These are phyloP conservation scores for Verticillium klebahnii DNA, from an alignment of 2,329 filamentous ascomycete species.

Conservation along the genomic window DNA sequence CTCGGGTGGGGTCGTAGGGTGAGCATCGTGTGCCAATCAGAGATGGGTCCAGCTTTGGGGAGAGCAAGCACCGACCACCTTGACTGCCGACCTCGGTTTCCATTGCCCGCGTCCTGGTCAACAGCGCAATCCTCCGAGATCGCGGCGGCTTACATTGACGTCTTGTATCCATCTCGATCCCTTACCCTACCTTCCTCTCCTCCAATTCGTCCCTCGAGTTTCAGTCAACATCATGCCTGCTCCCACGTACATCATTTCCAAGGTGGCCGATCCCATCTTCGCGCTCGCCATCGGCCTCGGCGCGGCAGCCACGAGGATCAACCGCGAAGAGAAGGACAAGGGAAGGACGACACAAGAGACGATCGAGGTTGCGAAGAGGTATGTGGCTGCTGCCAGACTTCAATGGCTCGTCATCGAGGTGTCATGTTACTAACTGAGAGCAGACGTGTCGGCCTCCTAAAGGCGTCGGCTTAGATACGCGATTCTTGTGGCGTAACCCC, in stretches of 20 bases:
- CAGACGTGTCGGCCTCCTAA: conserved; percentile 16
- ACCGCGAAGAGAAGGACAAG: conserved; percentile 55
- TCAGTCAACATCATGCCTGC: conserved; percentile 36
- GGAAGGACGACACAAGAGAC: conserved; percentile 48
- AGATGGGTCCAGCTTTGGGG: not conserved
- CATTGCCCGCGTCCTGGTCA: not conserved
- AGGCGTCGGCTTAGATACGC: not conserved
- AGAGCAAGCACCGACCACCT: not conserved
- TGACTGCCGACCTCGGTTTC: not conserved
- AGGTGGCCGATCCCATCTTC: conserved; percentile 54
- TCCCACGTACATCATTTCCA: conserved; percentile 57
- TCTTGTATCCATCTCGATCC: too few relatives aligned
- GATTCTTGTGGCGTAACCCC: not conserved
- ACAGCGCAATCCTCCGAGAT: not conserved
- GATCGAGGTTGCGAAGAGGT: conserved; percentile 41
- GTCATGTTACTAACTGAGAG: not conserved
- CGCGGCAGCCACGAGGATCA: conserved; percentile 53
- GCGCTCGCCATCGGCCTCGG: conserved; percentile 51
- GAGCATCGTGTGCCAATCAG: not conserved
- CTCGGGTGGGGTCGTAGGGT: not conserved
- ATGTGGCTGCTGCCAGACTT: conserved; percentile 6
- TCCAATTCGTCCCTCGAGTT: too few relatives aligned
- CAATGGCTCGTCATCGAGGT: not conserved
- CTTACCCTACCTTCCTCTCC: too few relatives aligned
- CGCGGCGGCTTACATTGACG: not conserved